Evolutionary conservation across 768 basidiomycete species (phyloP), one percentile per base, ranked within the genome.

Genomic region (Mycena vulgaris): DNA sequence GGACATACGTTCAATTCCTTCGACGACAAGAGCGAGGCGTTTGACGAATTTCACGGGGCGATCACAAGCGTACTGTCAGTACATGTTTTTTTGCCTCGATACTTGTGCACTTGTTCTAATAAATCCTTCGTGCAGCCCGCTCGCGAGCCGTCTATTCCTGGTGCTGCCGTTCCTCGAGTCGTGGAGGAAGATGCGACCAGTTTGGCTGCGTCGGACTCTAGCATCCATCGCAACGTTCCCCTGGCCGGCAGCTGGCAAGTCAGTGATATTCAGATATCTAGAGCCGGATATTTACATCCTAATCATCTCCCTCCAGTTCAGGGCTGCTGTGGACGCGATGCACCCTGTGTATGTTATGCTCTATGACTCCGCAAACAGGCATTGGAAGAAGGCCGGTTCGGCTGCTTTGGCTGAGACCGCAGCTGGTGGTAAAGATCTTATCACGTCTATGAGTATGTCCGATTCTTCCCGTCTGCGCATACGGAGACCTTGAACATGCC

Each of bases 141-240:
- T 75, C 21, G 76, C 69, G 5, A 76, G 78, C 42, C 64, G 72
- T 0, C 33, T 78, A 11, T 77, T 78, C 64, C 66, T 76, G 9
- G 67, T 78, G 42, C 53, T 78, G 28, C 78, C 78, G 0, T 78
- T 73, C 66, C 51, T 77, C 19, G 60, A 78, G 17, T 73, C 74
- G 3, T 72, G 73, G 75, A 63, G 78, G 31, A 76, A 74, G 47
- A 76, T 76, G n/a, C n/a, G n/a, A n/a, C n/a, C n/a, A n/a, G n/a
- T n/a, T n/a, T n/a, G n/a, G n/a, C n/a, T n/a, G n/a, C 28, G 78
- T 40, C 68, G 73, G 11, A 63, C 70, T 23, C 58, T 77, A 11
- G 69, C 76, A 2, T 42, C 35, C n/a, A 49, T 68, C 19, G 67
- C 68, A 31, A 52, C 71, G 11, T 74, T 78, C 16, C 75, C 75